Evolutionary conservation across 108 stramenopile species (phyloP), one percentile per base, ranked within the genome.

Genomic region (Cyclostephanos tholiformis): DNA sequence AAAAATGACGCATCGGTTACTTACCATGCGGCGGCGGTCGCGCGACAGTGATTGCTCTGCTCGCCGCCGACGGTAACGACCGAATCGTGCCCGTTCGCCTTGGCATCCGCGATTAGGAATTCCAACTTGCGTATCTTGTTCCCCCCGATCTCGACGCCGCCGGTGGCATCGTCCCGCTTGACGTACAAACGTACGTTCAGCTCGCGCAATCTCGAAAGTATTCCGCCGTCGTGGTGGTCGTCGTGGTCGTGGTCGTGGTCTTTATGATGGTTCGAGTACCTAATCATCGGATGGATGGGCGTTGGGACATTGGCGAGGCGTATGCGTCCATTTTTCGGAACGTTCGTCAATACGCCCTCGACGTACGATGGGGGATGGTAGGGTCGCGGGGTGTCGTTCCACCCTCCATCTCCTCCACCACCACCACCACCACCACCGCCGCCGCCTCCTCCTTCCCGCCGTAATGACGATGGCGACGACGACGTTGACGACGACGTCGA

Each of bases 61-160:
- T 88, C 89, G 4, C 94, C 96, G n/a, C 96, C 96, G 79, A 95
- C 90, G 13, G 96, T 97, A 8, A 97, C 80, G 4, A 97, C 84
- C 19, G 87, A 75, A 71, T 87, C 72, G 70, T 75, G 84, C 16
- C 73, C 81, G 26, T 73, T 51, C 9, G 68, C 78, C 13, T 87
- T 43, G 8, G 96, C 96, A 72, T 97, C 91, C 22, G 93, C 91
- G 64, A 97, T 65, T 26, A 95, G 75, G 72, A 95, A 97, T 77
- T 97, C 96, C 29, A 97, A 72, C 68, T 97, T 97, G 16, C 96
- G 88, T 63, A 94, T 71, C 66, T 97, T 97, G 67, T 97, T 97
- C 26, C 96, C 96, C 32, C 93, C 92, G 36, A 92, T 71, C 76
- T 95, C 94, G 2, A 79, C 66, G 6, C 91, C 94, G 19, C 91